Percentiles rank a stretch among this genome's conserved stretches.
Evolutionary conservation across 164 flowering plant genomes (phyloP).

Genomic region (Buxus sempervirens): DNA sequence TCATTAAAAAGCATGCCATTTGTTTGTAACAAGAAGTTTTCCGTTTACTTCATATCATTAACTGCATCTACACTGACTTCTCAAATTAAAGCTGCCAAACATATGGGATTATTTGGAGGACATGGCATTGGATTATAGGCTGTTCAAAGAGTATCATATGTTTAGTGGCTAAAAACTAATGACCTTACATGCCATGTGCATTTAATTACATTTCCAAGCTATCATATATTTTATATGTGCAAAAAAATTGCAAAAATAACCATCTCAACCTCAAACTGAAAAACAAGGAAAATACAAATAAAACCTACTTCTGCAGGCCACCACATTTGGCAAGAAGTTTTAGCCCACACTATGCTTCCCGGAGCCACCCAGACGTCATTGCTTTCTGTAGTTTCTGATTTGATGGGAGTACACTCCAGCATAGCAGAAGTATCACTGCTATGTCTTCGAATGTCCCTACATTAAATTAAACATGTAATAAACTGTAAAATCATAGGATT

Average conservation of each 20-base stretch:
- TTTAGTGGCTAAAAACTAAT: neutral
- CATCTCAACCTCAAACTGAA: neutral
- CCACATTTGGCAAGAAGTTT: conserved; percentile 24
- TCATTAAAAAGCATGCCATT: neutral
- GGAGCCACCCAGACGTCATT: conserved; percentile 17
- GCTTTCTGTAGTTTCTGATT: conserved; percentile 13
- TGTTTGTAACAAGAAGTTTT: no score
- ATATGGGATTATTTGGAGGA: neutral
- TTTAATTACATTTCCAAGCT: neutral
- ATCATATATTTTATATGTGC: neutral
- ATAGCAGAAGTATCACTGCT: conserved; percentile 13
- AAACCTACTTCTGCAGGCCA: conserved; percentile 36
- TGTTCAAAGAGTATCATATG: neutral
- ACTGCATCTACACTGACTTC: neutral
- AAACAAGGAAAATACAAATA: neutral
- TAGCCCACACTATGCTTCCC: conserved; percentile 36
- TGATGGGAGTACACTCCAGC: conserved; percentile 12
- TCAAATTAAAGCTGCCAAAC: neutral
- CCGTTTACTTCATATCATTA: neutral
- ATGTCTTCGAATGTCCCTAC: conserved; percentile 9
- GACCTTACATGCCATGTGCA: neutral
- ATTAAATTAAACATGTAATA: conserved; percentile 1
- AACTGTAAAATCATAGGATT: neutral
- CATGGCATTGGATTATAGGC: neutral
- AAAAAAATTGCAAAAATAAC: conserved; percentile 2